These are phyloP conservation scores for Fonsecaea nubica DNA, from an alignment of 2,329 filamentous ascomycete genomes.

Conservation along the genomic window DNA sequence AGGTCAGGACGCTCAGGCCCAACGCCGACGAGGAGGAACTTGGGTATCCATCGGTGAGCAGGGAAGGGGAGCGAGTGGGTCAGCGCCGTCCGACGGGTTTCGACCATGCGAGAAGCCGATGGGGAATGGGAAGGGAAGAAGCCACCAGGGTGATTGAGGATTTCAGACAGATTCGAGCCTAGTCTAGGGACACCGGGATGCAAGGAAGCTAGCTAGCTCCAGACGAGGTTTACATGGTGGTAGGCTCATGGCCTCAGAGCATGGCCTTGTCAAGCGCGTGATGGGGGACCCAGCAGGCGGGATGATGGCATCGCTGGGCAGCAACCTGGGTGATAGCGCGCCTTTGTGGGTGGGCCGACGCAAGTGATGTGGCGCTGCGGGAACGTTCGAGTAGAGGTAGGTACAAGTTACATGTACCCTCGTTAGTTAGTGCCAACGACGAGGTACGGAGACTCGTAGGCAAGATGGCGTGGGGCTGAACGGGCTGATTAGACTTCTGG, in stretches of 20 bases:
- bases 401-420: not conserved
- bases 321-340: slow-evolving; percentile 32
- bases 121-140: slow-evolving; percentile 15
- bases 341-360: slow-evolving; percentile 20
- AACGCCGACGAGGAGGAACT: slow-evolving; percentile 24
- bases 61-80: slow-evolving; percentile 30
- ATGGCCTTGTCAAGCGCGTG: slow-evolving; percentile 34
- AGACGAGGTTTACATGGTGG: no score
- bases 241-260: slow-evolving; percentile 22
- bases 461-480: slow-evolving; percentile 23
- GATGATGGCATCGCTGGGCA: slow-evolving; percentile 38
- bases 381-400: slow-evolving; percentile 20
- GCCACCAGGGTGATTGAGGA: slow-evolving; percentile 26
- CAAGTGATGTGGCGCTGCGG: slow-evolving; percentile 34
- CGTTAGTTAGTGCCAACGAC: no score
- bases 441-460: no score
- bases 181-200: slow-evolving; percentile 10
- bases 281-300: slow-evolving; percentile 32
- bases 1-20: slow-evolving; percentile 31
- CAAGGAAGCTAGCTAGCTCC: slow-evolving; percentile 19
- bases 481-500: slow-evolving; percentile 22
- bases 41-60: slow-evolving; percentile 24
- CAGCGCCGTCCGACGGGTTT: slow-evolving; percentile 32
- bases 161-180: slow-evolving; percentile 19
- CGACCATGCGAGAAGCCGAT: slow-evolving; percentile 26